These are phyloP conservation scores for Dactylellina cionopaga DNA, from an alignment of 2,329 filamentous ascomycete species.

Conservation along the genomic window DNA sequence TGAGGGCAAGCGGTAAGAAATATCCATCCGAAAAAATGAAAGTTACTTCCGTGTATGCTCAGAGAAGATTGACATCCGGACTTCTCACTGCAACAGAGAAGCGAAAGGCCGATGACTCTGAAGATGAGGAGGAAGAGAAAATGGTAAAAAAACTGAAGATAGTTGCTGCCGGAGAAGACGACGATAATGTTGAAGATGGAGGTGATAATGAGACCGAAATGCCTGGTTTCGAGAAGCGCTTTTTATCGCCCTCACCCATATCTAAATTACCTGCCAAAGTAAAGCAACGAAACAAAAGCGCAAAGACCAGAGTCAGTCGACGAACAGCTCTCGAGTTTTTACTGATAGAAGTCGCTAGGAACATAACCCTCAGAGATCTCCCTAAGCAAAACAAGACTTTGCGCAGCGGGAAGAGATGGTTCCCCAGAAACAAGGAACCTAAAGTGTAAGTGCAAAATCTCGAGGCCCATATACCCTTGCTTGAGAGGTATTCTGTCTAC, in stretches of 20 bases:
- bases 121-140: not conserved
- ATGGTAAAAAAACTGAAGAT: not conserved
- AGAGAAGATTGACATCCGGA: conserved; percentile 9
- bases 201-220: not conserved
- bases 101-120: not conserved
- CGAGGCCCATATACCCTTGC: too few species aligned
- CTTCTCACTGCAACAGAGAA: conserved; percentile 11
- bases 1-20: conserved; percentile 21
- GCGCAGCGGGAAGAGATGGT: conserved; percentile 21
- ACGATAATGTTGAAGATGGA: not conserved
- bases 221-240: too few species aligned
- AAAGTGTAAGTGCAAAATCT: too few species aligned
- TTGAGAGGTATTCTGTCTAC: not conserved
- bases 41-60: conserved; percentile 19
- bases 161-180: too few species aligned
- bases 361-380: not conserved
- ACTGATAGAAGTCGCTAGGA: not conserved
- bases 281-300: not conserved
- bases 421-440: too few species aligned
- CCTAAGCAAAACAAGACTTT: not conserved
- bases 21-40: conserved; percentile 21
- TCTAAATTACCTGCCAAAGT: not conserved
- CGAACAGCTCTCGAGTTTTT: conserved; percentile 11
- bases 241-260: too few species aligned
- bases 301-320: not conserved